These are phyloP conservation scores for Backusella luteola DNA, from an alignment of 192 early-diverging fungal genomes.

Conservation along the genomic window DNA sequence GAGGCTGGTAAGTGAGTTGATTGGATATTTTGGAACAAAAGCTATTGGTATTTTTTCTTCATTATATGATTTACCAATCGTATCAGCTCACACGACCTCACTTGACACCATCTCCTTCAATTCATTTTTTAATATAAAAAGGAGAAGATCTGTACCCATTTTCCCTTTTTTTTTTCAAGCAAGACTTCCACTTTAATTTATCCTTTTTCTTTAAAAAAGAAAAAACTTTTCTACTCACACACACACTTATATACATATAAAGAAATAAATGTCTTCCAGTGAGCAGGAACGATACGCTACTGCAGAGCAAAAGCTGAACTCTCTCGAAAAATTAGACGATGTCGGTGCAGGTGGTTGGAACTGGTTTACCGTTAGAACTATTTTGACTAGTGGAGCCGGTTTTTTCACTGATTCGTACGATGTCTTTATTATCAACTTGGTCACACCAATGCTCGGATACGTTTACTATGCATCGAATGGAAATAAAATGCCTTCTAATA, in stretches of 20 bases:
- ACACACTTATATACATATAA: neutral
- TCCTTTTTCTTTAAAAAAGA: neutral
- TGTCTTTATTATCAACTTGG: slow-evolving; percentile 90
- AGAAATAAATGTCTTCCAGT: slow-evolving; percentile 9
- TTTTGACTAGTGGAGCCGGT: slow-evolving; percentile 67
- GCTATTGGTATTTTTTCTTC: neutral
- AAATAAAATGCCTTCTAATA: slow-evolving; percentile 60
- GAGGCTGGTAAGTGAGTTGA: neutral
- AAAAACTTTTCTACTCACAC: neutral
- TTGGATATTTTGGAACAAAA: neutral
- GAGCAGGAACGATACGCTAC: slow-evolving; percentile 14
- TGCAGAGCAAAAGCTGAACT: slow-evolving; percentile 25
- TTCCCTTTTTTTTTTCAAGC: slow-evolving; percentile 2
- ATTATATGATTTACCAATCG: slow-evolving; percentile 8
- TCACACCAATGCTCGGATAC: slow-evolving; percentile 83
- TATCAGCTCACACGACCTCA: slow-evolving; percentile 20
- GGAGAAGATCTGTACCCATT: neutral
- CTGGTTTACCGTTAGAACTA: slow-evolving; percentile 72
- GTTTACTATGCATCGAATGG: slow-evolving; percentile 55
- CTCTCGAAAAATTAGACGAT: slow-evolving; percentile 30
- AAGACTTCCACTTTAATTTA: neutral
- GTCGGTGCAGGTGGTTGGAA: slow-evolving; percentile 26
- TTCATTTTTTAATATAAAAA: neutral
- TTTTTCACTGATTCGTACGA: slow-evolving; percentile 97
- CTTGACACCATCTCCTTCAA: slow-evolving; percentile 10